Conservation (phyloP, 2,329 filamentous ascomycete genomes). For the Nannizziopsis arthrosporioides region DNA sequence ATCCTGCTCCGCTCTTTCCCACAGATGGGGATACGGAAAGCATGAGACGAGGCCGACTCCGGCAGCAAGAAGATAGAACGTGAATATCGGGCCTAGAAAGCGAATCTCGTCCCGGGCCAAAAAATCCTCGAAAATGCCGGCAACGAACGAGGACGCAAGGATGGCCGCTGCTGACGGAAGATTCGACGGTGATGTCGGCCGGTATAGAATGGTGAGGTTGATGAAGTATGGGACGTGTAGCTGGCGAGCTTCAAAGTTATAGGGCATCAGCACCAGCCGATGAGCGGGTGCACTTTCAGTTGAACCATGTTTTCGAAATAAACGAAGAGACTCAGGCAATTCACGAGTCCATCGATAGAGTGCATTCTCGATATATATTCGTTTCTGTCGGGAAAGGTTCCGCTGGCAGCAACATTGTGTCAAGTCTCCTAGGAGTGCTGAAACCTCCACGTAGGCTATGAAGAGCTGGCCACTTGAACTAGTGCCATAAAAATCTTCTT, state of each 20-base stretch:
- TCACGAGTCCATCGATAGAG: conserved; percentile 30
- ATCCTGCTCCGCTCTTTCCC: conserved; percentile 17
- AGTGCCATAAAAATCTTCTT: conserved; percentile 26
- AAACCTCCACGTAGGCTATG: conserved; percentile 32
- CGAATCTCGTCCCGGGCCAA: conserved; percentile 35
- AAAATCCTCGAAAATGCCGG: conserved; percentile 36
- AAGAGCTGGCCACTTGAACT: conserved; percentile 26
- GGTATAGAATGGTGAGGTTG: conserved; percentile 31
- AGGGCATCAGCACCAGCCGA: conserved; percentile 16
- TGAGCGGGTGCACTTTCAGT: conserved; percentile 9
- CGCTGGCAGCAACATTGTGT: conserved; percentile 21
- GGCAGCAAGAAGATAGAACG: conserved; percentile 33
- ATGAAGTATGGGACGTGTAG: conserved; percentile 31
- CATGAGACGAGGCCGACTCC: conserved; percentile 31
- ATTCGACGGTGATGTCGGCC: conserved; percentile 21
- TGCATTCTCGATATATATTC: conserved; percentile 20
- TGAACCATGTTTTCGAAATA: conserved; percentile 16
- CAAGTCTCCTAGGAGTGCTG: conserved; percentile 28
- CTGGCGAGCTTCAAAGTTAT: conserved; percentile 32
- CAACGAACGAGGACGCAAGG: conserved; percentile 34
- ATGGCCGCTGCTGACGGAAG: conserved; percentile 29
- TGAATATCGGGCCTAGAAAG: conserved; percentile 34
- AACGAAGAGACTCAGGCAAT: conserved; percentile 22
- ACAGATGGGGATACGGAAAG: conserved; percentile 21
- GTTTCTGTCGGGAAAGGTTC: conserved; percentile 19